Conservation (phyloP, 2,329 filamentous ascomycete species). For the Leptographium wingfieldii region DNA sequence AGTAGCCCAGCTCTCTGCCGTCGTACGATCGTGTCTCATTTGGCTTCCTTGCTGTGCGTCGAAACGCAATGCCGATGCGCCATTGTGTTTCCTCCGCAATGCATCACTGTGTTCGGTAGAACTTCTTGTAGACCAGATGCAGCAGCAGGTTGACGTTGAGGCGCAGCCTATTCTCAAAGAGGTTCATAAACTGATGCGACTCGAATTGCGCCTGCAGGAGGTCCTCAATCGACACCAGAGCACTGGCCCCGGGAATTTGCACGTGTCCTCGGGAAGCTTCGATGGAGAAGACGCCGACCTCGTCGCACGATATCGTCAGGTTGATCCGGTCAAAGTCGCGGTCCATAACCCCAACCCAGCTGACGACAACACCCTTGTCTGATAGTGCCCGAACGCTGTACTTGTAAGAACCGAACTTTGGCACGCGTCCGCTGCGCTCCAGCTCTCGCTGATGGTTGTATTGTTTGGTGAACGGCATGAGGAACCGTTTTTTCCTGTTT, state of each 20-base stretch:
- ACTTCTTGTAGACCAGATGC: constrained; percentile 98
- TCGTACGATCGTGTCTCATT: constrained; percentile 1
- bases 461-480: constrained; percentile 94
- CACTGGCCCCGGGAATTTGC: constrained; percentile 89
- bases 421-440: constrained; percentile 79
- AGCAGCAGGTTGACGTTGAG: constrained; percentile 94
- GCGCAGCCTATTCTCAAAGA: constrained; percentile 75
- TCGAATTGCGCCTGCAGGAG: constrained; percentile 95
- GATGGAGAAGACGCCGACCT: constrained; percentile 86
- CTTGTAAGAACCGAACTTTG: constrained; percentile 96
- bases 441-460: constrained; percentile 98
- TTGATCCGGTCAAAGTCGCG: constrained; percentile 87
- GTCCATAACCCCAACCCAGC: constrained; percentile 74
- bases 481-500: constrained; percentile 71
- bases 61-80: not conserved
- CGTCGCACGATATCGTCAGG: constrained; percentile 85
- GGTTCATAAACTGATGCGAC: constrained; percentile 87
- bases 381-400: constrained; percentile 81
- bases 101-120: constrained; percentile 60
- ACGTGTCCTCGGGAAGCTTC: constrained; percentile 86
- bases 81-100: too few relatives aligned
- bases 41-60: not conserved
- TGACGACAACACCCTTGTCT: constrained; percentile 87
- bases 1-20: not conserved
- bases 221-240: constrained; percentile 80